Percentiles rank a stretch among this genome's conserved stretches.
phyloP scores from a whole-genome alignment of 75 land plant species.

The Picea sitchensis region DNA sequence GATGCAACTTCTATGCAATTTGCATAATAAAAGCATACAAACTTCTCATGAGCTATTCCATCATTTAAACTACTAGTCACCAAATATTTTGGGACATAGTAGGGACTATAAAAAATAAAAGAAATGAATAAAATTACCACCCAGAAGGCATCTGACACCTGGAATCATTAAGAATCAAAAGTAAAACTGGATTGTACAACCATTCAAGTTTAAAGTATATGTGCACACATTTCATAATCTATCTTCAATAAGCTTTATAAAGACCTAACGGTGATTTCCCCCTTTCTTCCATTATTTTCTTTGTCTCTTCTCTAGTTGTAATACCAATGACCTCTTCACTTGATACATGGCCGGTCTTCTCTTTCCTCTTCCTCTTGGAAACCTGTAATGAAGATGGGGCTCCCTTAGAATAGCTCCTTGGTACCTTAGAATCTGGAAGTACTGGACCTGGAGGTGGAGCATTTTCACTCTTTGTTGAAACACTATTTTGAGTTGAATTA shows the following conservation, averaged over 20 bases:
- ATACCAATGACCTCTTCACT: constrained; percentile 74
- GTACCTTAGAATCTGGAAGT: constrained; percentile 35
- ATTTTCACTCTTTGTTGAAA: constrained; percentile 14
- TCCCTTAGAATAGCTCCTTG: constrained; percentile 55
- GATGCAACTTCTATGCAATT: too few relatives aligned
- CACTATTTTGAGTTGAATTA: constrained; percentile 1
- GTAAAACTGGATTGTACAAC: too few relatives aligned
- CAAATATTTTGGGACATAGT: too few relatives aligned
- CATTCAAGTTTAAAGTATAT: too few relatives aligned
- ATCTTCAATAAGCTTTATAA: constrained; percentile 41
- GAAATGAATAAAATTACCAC: too few relatives aligned
- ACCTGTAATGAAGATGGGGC: constrained; percentile 70
- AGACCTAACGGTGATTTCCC: constrained; percentile 75
- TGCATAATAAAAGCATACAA: too few relatives aligned
- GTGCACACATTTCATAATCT: not conserved
- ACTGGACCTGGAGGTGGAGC: constrained; percentile 50
- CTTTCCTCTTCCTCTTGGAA: constrained; percentile 69
- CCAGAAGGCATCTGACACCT: too few relatives aligned
- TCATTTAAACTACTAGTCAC: too few relatives aligned
- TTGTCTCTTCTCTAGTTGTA: constrained; percentile 85
- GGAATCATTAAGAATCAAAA: too few relatives aligned
- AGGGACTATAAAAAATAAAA: too few relatives aligned
- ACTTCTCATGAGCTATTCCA: too few relatives aligned
- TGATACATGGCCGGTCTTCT: constrained; percentile 52
- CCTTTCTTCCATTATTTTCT: constrained; percentile 76